Percentiles rank a stretch among this genome's conserved stretches.
phyloP scores from a whole-genome alignment of 1,139 yeast species.

The Torulaspora pretoriensis region DNA sequence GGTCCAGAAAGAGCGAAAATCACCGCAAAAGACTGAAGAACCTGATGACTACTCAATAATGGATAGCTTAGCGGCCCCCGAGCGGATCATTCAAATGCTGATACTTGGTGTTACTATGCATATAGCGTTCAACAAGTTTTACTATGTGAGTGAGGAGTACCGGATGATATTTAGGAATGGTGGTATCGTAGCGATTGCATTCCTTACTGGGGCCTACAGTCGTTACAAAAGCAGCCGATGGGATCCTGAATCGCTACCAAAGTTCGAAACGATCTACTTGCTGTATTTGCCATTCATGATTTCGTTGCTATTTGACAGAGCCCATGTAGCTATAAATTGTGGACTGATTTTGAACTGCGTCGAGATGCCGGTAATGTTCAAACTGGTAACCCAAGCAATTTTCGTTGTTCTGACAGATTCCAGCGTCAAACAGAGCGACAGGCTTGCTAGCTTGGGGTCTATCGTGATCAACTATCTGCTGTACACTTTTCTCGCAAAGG shows the following conservation, averaged over 20 bases:
- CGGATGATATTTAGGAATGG: constrained; percentile 11
- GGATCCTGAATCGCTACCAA: constrained; percentile 8
- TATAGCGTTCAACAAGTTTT: constrained; percentile 13
- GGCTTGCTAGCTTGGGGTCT: constrained; percentile 20
- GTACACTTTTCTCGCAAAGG: constrained; percentile 25
- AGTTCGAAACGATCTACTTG: constrained; percentile 27
- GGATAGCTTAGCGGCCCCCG: constrained; percentile 11
- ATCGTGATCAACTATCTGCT: constrained; percentile 28
- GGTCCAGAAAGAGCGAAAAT: not conserved
- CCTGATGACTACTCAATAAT: constrained; percentile 4
- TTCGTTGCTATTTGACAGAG: constrained; percentile 22
- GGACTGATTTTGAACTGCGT: constrained; percentile 26
- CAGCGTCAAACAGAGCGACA: constrained; percentile 9
- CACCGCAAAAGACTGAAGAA: not conserved
- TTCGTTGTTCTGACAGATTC: constrained; percentile 12
- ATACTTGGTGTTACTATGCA: constrained; percentile 20
- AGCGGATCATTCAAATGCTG: constrained; percentile 17
- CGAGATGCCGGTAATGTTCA: constrained; percentile 16
- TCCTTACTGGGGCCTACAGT: constrained; percentile 14
- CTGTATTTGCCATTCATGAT: constrained; percentile 29
- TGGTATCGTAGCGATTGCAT: constrained; percentile 10
- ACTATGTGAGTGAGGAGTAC: constrained; percentile 5
- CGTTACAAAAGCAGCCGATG: constrained; percentile 10
- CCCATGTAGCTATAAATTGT: constrained; percentile 19
- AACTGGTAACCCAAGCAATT: constrained; percentile 19